Evolutionary conservation across 2,329 filamentous ascomycete genomes (phyloP), one percentile per base, ranked within the genome.

Genomic region (Xylariomycetidae sp.): DNA sequence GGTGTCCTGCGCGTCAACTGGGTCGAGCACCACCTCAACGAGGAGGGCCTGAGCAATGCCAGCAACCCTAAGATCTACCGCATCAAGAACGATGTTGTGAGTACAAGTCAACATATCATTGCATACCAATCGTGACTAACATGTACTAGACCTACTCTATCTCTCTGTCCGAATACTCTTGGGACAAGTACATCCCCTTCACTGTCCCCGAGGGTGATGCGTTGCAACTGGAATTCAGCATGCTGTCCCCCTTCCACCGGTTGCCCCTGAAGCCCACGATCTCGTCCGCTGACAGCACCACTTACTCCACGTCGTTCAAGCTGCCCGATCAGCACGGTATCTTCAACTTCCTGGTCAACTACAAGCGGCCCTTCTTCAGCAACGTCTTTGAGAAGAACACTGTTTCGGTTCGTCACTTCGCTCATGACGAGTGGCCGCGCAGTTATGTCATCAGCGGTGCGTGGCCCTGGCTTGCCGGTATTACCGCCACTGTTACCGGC

Each of bases 241-340:
- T 96, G 92, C 82, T 98, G 29, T 95, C 90, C 2, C 90, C 92
- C 36, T 96, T 95, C 77, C 83, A 95, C 67, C 89, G 92, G 25
- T 73, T 96, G 20, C 70, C 79, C 39, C 79, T 98, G 19, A 51
- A 65, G 7, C 74, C 76, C 10, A 59, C 68, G 8, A 60, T 63
- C 19, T 69, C 68, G 17, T 82, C 79, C 2, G 61, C 70, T 34
- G 80, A 85, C 50, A 78, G 79, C 44, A 81, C 85, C 31, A 72
- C 84, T 41, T 98, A 82, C 68, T 72, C 74, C 43, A 72, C 76
- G 28, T 72, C 76, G 16, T 95, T 98, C 64, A 83, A 72, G 44
- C 74, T 90, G 4, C 92, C 92, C 4, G 92, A 98, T 59, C 92
- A 98, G 64, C 92, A 98, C 67, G 92, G 92, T 57, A 95, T 98